Base-by-base conservation (phyloP, 1,139 yeast genomes). In the Yamadazyma membranifaciens region DNA sequence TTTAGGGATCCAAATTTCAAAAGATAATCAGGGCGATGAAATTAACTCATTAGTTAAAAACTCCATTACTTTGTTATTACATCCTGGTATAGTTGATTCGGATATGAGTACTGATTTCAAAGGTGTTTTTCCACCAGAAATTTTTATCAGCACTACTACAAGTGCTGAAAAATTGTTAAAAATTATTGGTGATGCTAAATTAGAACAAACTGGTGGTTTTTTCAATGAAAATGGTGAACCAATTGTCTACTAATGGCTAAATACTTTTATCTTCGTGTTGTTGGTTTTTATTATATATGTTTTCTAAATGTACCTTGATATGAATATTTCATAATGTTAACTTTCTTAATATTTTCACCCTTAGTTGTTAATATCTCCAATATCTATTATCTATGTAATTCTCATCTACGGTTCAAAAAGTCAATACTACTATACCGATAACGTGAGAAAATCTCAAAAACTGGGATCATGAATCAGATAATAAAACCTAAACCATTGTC, bases 71-170 rank as follows among this genome's bases (percentile, higher is more conserved):
- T 14, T 48, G 2, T 33, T 41, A 11, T 22, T 45, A 9, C 48
- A 45, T 31, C 51, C 51, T 3, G 51, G 51, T 11, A 6, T 34
- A 17, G 48, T 47, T 33, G 43, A 38, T 16, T 43, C 49, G n/a
- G 49, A 37, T 13, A 39, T 42, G 44, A 10, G 25, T 27, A 31
- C 31, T 25, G 44, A 38, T 16, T 27, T 37, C 6, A 26, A 31
- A 17, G 22, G 6, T 17, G 35, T 29, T 6, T 33, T 35, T 25
- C 38, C 37, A 10, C 31, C 25, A 16, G 45, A 35, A 6, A 16
- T 15, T 6, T 44, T 29, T 17, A 27, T 32, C 28, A 12, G 31
- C 15, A 32, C 41, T 34, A 31, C 14, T 12, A 34, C 34, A 25
- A 22, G 38, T 38, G 41, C 15, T 25, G 14, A 12, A 3, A 24